These are phyloP conservation scores for Populus davidiana DNA, from an alignment of 345 rosid genomes.

Conservation along the genomic window DNA sequence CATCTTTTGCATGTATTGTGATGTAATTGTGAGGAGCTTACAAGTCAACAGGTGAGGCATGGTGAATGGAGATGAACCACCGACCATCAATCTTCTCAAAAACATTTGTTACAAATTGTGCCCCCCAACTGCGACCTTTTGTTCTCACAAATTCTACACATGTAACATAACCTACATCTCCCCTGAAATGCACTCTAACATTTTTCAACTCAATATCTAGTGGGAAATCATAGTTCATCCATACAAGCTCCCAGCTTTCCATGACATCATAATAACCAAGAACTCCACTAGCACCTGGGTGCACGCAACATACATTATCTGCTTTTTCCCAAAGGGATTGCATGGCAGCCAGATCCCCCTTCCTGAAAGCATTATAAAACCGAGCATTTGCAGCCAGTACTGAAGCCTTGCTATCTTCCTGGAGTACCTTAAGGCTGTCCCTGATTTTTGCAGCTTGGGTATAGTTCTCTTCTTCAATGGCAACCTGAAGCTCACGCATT, in stretches of 20 bases:
- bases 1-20: neutral
- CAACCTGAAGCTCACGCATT: constrained; percentile 53
- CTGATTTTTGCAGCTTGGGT: constrained; percentile 76
- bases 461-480: constrained; percentile 83
- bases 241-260: constrained; percentile 93
- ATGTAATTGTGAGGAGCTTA: constrained; percentile 16
- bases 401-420: constrained; percentile 63
- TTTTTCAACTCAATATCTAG: constrained; percentile 69
- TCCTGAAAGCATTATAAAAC: constrained; percentile 71
- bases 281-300: constrained; percentile 83
- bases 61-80: constrained; percentile 85
- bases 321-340: constrained; percentile 65
- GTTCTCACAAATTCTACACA: constrained; percentile 84
- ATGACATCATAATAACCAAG: constrained; percentile 70
- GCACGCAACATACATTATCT: constrained; percentile 68
- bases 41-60: constrained; percentile 82
- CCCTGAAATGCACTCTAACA: constrained; percentile 64
- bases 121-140: constrained; percentile 92
- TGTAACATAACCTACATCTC: constrained; percentile 71
- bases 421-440: constrained; percentile 57
- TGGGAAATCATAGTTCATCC: constrained; percentile 90
- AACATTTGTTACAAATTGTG: constrained; percentile 83
- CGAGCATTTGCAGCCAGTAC: constrained; percentile 68
- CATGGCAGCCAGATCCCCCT: constrained; percentile 71
- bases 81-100: constrained; percentile 72